Percentiles rank a stretch among this genome's conserved stretches.
phyloP scores from a whole-genome alignment of 1,139 yeast genomes.

The Sugiyamaella pinicola region DNA sequence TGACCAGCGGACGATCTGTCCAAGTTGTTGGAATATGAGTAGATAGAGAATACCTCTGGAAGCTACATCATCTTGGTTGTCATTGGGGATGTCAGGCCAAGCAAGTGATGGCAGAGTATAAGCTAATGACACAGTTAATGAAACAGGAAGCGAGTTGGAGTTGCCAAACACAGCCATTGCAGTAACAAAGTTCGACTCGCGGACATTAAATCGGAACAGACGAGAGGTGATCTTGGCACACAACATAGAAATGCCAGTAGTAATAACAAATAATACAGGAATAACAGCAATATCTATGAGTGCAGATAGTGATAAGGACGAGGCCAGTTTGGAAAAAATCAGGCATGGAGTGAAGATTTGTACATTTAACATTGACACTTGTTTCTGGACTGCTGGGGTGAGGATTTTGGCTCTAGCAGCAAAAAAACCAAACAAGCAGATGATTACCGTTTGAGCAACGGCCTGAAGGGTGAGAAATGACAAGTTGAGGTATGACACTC shows the following conservation, averaged over 20 bases:
- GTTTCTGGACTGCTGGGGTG: constrained; percentile 63
- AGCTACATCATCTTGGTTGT: constrained; percentile 69
- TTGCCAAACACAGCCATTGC: constrained; percentile 91
- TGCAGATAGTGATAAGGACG: constrained; percentile 66
- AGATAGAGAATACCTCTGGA: constrained; percentile 78
- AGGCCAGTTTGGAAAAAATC: constrained; percentile 77
- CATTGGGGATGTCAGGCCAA: constrained; percentile 74
- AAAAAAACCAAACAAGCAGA: constrained; percentile 70
- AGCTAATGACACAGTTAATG: constrained; percentile 69
- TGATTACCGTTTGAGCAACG: constrained; percentile 71
- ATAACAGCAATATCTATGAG: constrained; percentile 69
- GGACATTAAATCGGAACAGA: constrained; percentile 54
- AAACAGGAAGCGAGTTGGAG: constrained; percentile 64
- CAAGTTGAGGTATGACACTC: constrained; percentile 60
- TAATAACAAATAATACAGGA: constrained; percentile 68
- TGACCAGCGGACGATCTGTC: constrained; percentile 83
- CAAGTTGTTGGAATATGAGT: constrained; percentile 80
- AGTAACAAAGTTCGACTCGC: constrained; percentile 77
- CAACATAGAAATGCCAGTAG: constrained; percentile 61
- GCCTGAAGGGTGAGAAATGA: constrained; percentile 74
- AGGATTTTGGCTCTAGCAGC: constrained; percentile 66
- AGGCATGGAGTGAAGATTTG: constrained; percentile 83
- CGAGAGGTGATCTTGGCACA: constrained; percentile 56
- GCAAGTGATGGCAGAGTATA: constrained; percentile 69
- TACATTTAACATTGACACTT: constrained; percentile 67